Percentiles rank a stretch among this genome's conserved stretches.
These are phyloP conservation scores for Exserohilum rostratum DNA, from an alignment of 2,329 filamentous ascomycete species.

Conservation along the genomic window DNA sequence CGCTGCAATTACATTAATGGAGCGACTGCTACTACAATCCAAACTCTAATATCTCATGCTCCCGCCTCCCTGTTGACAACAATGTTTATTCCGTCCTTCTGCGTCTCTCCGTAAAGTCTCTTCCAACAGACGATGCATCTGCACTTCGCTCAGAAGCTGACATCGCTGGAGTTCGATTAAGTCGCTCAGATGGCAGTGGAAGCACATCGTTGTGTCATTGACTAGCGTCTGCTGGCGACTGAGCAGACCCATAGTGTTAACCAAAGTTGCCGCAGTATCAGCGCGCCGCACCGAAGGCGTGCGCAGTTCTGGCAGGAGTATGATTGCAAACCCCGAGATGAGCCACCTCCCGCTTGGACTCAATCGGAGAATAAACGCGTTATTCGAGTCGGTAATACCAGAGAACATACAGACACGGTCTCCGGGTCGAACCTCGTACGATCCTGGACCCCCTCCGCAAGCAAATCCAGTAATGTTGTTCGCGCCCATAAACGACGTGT, in stretches of 20 bases:
- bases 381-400: conserved; percentile 12
- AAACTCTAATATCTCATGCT: conserved; percentile 3
- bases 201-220: conserved; percentile 8
- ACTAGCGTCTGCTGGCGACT: neutral
- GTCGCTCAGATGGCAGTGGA: conserved; percentile 23
- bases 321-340: conserved; percentile 15
- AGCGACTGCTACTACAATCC: neutral
- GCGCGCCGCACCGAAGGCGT: neutral
- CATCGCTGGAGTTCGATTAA: conserved; percentile 21
- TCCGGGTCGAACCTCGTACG: conserved; percentile 4
- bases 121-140: conserved; percentile 14
- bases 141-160: conserved; percentile 9
- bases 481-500: conserved; percentile 16
- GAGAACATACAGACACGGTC: conserved; percentile 19
- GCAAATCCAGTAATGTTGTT: conserved; percentile 17
- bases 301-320: conserved; percentile 11
- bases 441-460: conserved; percentile 7
- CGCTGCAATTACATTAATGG: neutral
- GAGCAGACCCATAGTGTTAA: too few species aligned
- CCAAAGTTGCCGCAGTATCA: neutral
- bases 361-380: conserved; percentile 11
- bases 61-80: conserved; percentile 2
- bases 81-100: conserved; percentile 1
- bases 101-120: conserved; percentile 4
- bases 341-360: conserved; percentile 8